Conservation (phyloP, 2,329 filamentous ascomycete genomes). For the Acrocalymma vagum region DNA sequence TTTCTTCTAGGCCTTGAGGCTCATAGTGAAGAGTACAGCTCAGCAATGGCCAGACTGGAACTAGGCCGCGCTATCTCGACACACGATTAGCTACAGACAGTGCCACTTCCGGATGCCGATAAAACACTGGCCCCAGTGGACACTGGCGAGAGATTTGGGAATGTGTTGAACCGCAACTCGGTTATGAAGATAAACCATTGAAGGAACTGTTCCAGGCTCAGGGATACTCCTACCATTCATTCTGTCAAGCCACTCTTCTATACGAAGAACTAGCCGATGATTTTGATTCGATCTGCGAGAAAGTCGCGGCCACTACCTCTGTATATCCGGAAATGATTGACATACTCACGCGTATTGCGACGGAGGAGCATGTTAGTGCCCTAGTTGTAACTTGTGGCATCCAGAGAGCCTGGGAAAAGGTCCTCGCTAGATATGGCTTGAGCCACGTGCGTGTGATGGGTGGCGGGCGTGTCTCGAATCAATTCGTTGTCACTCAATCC, state of each 20-base stretch:
- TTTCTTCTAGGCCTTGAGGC: too few relatives aligned
- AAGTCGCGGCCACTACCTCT: constrained; percentile 51
- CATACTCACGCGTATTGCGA: constrained; percentile 49
- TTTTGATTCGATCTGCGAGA: constrained; percentile 58
- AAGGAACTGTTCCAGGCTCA: constrained; percentile 58
- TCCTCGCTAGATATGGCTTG: constrained; percentile 57
- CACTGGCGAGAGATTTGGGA: constrained; percentile 60
- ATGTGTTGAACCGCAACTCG: too few relatives aligned
- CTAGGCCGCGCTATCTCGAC: constrained; percentile 46
- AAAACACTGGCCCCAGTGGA: constrained; percentile 63
- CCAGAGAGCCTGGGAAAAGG: constrained; percentile 62
- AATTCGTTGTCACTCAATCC: constrained; percentile 59
- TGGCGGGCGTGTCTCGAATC: constrained; percentile 57
- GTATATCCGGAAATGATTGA: constrained; percentile 59
- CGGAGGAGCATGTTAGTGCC: constrained; percentile 50
- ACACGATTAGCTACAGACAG: constrained; percentile 46
- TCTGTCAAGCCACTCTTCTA: constrained; percentile 62
- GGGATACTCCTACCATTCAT: constrained; percentile 63
- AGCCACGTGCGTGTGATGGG: constrained; percentile 62
- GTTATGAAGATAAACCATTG: constrained; percentile 57
- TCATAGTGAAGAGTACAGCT: constrained; percentile 53
- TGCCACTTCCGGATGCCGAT: constrained; percentile 67
- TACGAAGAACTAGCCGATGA: constrained; percentile 58
- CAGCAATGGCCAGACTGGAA: constrained; percentile 27
- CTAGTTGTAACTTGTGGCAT: constrained; percentile 66